Conservation (phyloP, 305 asterid genomes). For the Caryopteris hybrid region DNA sequence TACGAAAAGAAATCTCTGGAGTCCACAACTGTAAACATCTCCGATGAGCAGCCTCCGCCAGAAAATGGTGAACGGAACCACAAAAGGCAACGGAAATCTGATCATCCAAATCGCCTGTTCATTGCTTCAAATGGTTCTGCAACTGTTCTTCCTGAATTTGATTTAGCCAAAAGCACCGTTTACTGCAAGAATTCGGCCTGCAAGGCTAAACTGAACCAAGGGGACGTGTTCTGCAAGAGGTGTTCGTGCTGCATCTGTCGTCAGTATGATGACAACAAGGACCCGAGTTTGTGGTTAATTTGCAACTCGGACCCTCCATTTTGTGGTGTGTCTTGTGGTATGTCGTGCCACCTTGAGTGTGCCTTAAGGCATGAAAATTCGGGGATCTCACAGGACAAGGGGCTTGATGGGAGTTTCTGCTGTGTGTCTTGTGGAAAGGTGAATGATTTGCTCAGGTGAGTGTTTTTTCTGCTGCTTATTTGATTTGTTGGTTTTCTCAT, state of each 20-base stretch:
- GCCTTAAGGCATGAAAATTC: constrained; percentile 57
- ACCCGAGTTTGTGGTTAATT: constrained; percentile 77
- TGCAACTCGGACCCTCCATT: constrained; percentile 67
- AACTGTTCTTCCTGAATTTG: constrained; percentile 14
- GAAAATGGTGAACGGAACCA: constrained; percentile 37
- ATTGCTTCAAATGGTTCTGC: constrained; percentile 22
- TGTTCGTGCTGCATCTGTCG: constrained; percentile 86
- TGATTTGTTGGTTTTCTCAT: constrained; percentile 1
- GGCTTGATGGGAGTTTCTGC: constrained; percentile 73
- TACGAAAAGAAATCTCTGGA: constrained; percentile 39
- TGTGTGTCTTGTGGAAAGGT: constrained; percentile 87
- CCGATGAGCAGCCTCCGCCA: constrained; percentile 28
- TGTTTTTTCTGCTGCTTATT: not conserved
- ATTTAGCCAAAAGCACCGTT: constrained; percentile 20
- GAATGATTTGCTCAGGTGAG: constrained; percentile 81
- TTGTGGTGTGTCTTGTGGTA: constrained; percentile 61
- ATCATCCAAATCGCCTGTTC: constrained; percentile 24
- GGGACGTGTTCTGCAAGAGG: constrained; percentile 63
- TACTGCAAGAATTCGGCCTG: constrained; percentile 74
- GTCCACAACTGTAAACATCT: constrained; percentile 13
- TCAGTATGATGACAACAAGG: constrained; percentile 83
- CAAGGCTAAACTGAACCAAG: constrained; percentile 52
- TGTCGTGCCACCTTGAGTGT: constrained; percentile 89
- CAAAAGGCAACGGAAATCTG: constrained; percentile 63
- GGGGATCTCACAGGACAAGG: constrained; percentile 53